Conservation (phyloP, 257 asterid genomes). For the Gentiana dahurica region DNA sequence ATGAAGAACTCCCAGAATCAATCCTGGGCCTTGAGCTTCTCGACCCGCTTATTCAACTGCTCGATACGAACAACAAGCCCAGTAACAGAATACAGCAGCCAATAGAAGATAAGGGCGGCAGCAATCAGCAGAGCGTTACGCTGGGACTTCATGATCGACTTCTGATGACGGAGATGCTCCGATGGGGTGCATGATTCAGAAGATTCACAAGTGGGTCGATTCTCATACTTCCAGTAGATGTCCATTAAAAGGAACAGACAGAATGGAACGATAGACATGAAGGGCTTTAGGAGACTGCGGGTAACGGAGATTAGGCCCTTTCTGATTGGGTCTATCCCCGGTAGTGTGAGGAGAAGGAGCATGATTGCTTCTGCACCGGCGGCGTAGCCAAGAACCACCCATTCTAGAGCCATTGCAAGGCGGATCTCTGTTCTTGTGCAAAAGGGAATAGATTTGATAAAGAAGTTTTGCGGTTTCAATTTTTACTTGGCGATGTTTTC, state of each 20-base stretch:
- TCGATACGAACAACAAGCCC: conserved; percentile 43
- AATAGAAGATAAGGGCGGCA: conserved; percentile 72
- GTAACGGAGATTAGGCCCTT: conserved; percentile 76
- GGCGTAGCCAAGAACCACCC: conserved; percentile 92
- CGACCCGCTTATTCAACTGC: conserved; percentile 21
- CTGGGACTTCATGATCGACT: conserved; percentile 92
- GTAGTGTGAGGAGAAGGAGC: conserved; percentile 83
- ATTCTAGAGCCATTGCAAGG: conserved; percentile 68
- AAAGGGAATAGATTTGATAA: not conserved
- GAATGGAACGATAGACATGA: conserved; percentile 72
- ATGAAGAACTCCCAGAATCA: conserved; percentile 3
- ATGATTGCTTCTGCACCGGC: conserved; percentile 92
- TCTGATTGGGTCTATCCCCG: conserved; percentile 78
- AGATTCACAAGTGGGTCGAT: conserved; percentile 55
- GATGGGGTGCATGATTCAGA: conserved; percentile 70
- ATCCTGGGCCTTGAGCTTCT: conserved; percentile 58
- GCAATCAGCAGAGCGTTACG: conserved; percentile 23
- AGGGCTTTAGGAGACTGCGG: conserved; percentile 66
- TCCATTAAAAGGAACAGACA: conserved; percentile 81
- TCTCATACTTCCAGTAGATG: conserved; percentile 95
- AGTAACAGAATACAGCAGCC: conserved; percentile 47
- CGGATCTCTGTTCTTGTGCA: conserved; percentile 1
- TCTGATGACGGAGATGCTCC: conserved; percentile 88
- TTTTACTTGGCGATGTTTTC: no score
- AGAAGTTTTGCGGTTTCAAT: no score